Evolutionary conservation across 176 grass and related monocot species (phyloP).

Genomic region (Oryza rufipogon): DNA sequence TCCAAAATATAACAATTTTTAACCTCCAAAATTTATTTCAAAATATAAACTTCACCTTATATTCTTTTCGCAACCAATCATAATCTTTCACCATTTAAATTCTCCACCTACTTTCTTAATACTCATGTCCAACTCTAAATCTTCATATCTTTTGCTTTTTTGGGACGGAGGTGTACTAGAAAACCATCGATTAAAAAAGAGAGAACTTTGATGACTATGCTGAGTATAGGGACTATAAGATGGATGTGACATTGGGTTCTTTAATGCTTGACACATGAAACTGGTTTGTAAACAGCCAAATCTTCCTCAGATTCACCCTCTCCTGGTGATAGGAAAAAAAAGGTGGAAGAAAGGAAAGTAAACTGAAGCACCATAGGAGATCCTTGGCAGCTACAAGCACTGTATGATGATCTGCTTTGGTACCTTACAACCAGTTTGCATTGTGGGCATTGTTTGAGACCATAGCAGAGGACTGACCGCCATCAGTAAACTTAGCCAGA

Average conservation of each 20-base stretch:
- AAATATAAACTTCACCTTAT: too few relatives aligned
- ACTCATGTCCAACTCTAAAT: too few relatives aligned
- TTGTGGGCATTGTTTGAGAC: slow-evolving; percentile 33
- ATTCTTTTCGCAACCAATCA: too few relatives aligned
- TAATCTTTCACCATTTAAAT: too few relatives aligned
- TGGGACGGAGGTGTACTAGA: too few relatives aligned
- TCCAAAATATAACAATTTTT: too few relatives aligned
- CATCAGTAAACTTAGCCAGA: slow-evolving; percentile 51
- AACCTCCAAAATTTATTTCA: too few relatives aligned
- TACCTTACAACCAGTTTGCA: slow-evolving; percentile 50
- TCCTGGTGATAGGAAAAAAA: slow-evolving; percentile 7
- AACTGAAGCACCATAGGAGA: too few relatives aligned
- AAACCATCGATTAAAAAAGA: neutral
- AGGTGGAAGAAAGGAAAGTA: neutral
- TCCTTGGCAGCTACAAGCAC: neutral
- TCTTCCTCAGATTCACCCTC: neutral
- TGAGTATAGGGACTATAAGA: neutral
- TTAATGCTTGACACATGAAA: slow-evolving; percentile 3
- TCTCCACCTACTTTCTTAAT: too few relatives aligned
- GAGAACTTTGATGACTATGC: neutral
- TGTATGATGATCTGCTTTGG: slow-evolving; percentile 24
- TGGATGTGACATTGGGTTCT: neutral
- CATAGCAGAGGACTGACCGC: slow-evolving; percentile 19
- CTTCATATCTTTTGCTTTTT: too few relatives aligned
- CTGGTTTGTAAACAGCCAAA: slow-evolving; percentile 11